Evolutionary conservation across 2,329 filamentous ascomycete genomes (phyloP).

Genomic region (Exserohilum turcica): DNA sequence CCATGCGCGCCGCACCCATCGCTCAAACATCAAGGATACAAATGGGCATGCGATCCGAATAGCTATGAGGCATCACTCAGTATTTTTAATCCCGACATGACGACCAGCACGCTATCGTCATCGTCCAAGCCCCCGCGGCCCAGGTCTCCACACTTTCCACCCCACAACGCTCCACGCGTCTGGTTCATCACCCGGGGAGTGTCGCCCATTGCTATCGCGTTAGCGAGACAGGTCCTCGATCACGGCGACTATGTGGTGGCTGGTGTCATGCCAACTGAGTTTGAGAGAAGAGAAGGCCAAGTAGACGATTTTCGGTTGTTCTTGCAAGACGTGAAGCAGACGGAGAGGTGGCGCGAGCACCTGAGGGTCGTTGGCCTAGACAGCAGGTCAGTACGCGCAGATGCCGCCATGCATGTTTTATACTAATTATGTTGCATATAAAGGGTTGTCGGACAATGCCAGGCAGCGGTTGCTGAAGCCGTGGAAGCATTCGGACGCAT

Average conservation of each 20-base stretch:
- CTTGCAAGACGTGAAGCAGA: conserved; percentile 69
- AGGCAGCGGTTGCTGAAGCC: conserved; percentile 84
- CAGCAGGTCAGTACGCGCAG: conserved; percentile 50
- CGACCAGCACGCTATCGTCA: conserved; percentile 22
- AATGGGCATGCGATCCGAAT: background rate
- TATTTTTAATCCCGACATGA: conserved; percentile 11
- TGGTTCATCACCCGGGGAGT: conserved; percentile 92
- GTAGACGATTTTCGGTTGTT: conserved; percentile 81
- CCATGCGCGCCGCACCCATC: conserved; percentile 6
- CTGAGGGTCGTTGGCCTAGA: conserved; percentile 67
- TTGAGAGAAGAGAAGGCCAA: conserved; percentile 70
- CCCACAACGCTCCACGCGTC: conserved; percentile 73
- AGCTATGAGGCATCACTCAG: background rate
- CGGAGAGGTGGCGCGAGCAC: conserved; percentile 80
- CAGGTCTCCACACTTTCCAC: conserved; percentile 60
- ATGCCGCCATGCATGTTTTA: conserved; percentile 14
- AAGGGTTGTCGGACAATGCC: conserved; percentile 71
- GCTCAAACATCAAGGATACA: background rate
- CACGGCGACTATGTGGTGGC: conserved; percentile 91
- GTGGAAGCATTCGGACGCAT: conserved; percentile 82
- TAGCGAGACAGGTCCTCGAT: conserved; percentile 80
- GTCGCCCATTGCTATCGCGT: conserved; percentile 80
- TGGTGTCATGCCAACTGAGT: conserved; percentile 77
- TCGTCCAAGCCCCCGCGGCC: conserved; percentile 42
- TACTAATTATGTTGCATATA: background rate